A percentile compares a stretch with the other conserved stretches of the same genome.
These are phyloP conservation scores for Clarkia xantiana DNA, from an alignment of 345 rosid species.

Conservation along the genomic window DNA sequence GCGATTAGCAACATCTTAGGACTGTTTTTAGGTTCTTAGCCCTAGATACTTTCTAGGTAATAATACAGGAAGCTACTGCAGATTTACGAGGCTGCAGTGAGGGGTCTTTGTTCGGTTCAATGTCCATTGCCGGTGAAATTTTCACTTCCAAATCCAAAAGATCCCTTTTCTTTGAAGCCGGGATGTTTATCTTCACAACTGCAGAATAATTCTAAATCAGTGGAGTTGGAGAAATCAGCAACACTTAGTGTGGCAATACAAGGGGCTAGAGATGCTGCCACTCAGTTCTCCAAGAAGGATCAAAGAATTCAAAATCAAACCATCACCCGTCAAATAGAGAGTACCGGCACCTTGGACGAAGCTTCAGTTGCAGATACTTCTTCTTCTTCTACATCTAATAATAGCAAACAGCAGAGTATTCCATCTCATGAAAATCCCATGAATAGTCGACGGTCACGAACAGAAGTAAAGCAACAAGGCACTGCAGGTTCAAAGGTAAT, in stretches of 20 bases:
- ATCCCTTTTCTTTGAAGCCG: constrained; percentile 63
- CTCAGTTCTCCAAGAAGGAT: constrained; percentile 54
- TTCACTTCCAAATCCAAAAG: constrained; percentile 54
- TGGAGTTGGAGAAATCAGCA: constrained; percentile 26
- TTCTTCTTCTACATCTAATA: neutral
- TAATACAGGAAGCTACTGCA: constrained; percentile 7
- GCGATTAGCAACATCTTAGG: too few relatives aligned
- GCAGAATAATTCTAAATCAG: constrained; percentile 17
- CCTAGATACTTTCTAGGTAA: too few relatives aligned
- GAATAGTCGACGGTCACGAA: constrained; percentile 6
- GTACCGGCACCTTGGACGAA: constrained; percentile 8
- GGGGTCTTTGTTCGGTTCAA: constrained; percentile 55
- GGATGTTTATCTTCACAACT: constrained; percentile 31
- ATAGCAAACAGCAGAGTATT: constrained; percentile 5
- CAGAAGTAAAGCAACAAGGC: constrained; percentile 11
- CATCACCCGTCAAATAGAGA: constrained; percentile 9
- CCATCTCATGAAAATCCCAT: constrained; percentile 14
- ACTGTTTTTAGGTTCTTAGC: too few relatives aligned
- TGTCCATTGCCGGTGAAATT: constrained; percentile 48
- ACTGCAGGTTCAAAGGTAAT: constrained; percentile 22
- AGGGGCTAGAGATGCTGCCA: constrained; percentile 75
- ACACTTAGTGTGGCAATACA: constrained; percentile 64
- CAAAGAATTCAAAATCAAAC: constrained; percentile 8
- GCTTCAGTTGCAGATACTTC: constrained; percentile 10
- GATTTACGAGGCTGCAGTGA: constrained; percentile 59